These are phyloP conservation scores for Dissophora globulifera DNA, from an alignment of 192 early-diverging fungal genomes.

Conservation along the genomic window DNA sequence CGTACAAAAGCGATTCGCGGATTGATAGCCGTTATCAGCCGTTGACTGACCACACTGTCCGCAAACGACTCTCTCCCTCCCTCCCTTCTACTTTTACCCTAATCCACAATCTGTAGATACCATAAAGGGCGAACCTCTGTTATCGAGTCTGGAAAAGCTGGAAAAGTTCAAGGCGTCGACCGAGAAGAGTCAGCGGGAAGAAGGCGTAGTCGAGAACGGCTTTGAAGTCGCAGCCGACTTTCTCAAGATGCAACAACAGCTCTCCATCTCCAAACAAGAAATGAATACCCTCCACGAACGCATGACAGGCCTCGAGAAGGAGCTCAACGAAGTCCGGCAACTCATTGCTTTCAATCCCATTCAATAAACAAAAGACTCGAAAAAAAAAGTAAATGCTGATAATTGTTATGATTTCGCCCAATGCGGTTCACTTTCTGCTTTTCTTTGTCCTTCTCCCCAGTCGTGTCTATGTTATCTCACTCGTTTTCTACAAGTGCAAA, in stretches of 20 bases:
- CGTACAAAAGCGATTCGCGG: too few relatives aligned
- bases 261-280: slow-evolving; percentile 23
- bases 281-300: slow-evolving; percentile 47
- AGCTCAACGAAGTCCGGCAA: slow-evolving; percentile 39
- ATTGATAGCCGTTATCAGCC: too few relatives aligned
- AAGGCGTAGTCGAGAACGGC: slow-evolving; percentile 45
- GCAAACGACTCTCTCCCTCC: too few relatives aligned
- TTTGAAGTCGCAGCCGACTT: slow-evolving; percentile 42
- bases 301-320: slow-evolving; percentile 24
- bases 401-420: too few relatives aligned
- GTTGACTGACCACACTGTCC: too few relatives aligned
- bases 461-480: neutral
- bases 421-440: too few relatives aligned
- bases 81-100: too few relatives aligned
- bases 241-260: slow-evolving; percentile 40
- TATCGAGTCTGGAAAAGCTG: slow-evolving; percentile 21
- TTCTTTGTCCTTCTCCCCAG: too few relatives aligned
- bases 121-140: too few relatives aligned
- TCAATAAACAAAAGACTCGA: neutral
- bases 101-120: too few relatives aligned
- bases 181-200: slow-evolving; percentile 36
- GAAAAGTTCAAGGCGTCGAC: slow-evolving; percentile 31
- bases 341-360: slow-evolving; percentile 42
- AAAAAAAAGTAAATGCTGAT: too few relatives aligned
- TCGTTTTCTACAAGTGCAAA: neutral